These are phyloP conservation scores for Vickermania spadyakhi DNA, from an alignment of 208 protist genomes.

Conservation along the genomic window DNA sequence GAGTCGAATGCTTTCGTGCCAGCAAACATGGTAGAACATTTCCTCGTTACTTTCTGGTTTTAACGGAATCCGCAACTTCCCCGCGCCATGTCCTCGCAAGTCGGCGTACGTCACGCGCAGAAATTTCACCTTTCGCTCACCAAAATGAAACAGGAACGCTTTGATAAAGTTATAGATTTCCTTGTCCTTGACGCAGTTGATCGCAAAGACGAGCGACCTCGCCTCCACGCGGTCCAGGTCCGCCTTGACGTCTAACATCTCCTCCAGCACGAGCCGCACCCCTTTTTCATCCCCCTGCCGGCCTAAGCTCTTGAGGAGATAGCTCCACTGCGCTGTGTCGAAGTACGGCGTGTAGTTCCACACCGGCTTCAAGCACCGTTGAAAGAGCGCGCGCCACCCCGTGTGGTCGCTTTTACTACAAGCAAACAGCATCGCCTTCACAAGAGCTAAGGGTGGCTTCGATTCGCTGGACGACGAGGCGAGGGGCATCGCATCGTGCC, in stretches of 20 bases:
- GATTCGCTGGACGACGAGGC: not conserved
- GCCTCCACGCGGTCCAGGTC: slow-evolving; percentile 77
- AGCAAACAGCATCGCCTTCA: slow-evolving; percentile 76
- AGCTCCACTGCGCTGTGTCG: slow-evolving; percentile 77
- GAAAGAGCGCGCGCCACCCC: slow-evolving; percentile 65
- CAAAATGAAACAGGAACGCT: slow-evolving; percentile 81
- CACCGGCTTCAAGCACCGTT: slow-evolving; percentile 56
- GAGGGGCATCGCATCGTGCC: slow-evolving; percentile 8
- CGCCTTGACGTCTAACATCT: slow-evolving; percentile 84
- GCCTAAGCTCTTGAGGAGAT: slow-evolving; percentile 72
- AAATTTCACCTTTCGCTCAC: slow-evolving; percentile 82
- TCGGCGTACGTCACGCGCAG: slow-evolving; percentile 72
- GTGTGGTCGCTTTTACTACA: slow-evolving; percentile 57
- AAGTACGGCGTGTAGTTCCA: slow-evolving; percentile 85
- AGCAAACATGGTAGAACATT: slow-evolving; percentile 88
- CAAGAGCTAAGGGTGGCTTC: slow-evolving; percentile 47
- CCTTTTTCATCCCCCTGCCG: slow-evolving; percentile 70
- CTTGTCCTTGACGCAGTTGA: slow-evolving; percentile 70
- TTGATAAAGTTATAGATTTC: slow-evolving; percentile 81
- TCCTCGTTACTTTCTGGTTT: slow-evolving; percentile 64
- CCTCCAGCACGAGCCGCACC: slow-evolving; percentile 58
- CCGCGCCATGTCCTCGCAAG: slow-evolving; percentile 75
- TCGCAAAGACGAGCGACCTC: slow-evolving; percentile 60
- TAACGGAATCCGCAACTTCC: slow-evolving; percentile 62
- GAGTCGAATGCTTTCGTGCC: slow-evolving; percentile 71